Evolutionary conservation across 2,329 filamentous ascomycete genomes (phyloP).

Genomic region (Colletotrichum camelliae): DNA sequence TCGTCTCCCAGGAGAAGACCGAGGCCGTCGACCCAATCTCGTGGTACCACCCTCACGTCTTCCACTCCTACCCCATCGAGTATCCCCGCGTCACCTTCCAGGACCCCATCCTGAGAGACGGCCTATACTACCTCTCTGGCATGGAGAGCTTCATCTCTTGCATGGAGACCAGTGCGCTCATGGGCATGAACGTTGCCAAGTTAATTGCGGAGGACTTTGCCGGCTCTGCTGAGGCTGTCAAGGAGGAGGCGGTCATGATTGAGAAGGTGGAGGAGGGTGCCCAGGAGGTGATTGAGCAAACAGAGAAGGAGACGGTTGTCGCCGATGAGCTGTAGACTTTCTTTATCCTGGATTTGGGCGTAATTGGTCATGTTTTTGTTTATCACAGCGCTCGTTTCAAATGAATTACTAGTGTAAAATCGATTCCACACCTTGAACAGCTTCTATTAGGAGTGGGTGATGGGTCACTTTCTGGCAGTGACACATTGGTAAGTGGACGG

Average conservation of each 20-base stretch:
- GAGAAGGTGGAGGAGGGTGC: neutral
- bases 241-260: conserved; percentile 1
- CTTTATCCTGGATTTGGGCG: neutral
- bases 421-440: neutral
- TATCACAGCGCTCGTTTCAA: neutral
- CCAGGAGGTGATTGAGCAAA: conserved; percentile 19
- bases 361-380: neutral
- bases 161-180: conserved; percentile 95
- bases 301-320: conserved; percentile 7
- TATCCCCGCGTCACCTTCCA: conserved; percentile 89
- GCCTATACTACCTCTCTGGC: conserved; percentile 73
- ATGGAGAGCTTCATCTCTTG: conserved; percentile 96
- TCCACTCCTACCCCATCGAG: conserved; percentile 85
- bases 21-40: conserved; percentile 59
- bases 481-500: neutral
- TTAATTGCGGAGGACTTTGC: conserved; percentile 68
- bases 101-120: conserved; percentile 70
- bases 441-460: neutral
- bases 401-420: neutral
- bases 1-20: conserved; percentile 31
- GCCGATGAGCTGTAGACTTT: conserved; percentile 22
- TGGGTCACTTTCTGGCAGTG: neutral
- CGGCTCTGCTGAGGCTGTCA: conserved; percentile 21
- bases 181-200: conserved; percentile 84
- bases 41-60: conserved; percentile 80